Evolutionary conservation across 2,329 filamentous ascomycete genomes (phyloP).

Genomic region (Raffaelea ambrosiae): DNA sequence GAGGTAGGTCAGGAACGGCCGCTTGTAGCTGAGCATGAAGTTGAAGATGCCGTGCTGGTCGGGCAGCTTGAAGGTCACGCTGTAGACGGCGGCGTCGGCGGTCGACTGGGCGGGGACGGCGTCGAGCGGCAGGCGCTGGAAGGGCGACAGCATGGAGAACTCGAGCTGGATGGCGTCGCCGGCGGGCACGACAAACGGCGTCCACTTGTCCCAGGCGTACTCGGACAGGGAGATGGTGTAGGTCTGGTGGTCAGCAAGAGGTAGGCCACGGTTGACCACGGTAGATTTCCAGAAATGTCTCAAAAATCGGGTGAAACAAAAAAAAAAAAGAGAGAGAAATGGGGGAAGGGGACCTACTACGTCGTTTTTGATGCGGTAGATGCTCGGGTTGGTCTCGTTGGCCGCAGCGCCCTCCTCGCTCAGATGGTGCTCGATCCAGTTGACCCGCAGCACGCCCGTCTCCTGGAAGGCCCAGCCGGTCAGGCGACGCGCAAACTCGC

Average conservation of each 20-base stretch:
- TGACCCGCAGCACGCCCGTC: constrained; percentile 78
- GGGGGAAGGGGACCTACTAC: constrained; percentile 57
- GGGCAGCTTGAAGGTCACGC: constrained; percentile 68
- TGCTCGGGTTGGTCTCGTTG: constrained; percentile 66
- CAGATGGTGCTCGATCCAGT: constrained; percentile 70
- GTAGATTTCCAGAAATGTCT: too few species aligned
- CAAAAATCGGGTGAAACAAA: not conserved
- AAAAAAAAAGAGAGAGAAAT: not conserved
- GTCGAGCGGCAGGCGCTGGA: constrained; percentile 73
- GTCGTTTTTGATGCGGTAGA: constrained; percentile 95
- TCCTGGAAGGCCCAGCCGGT: constrained; percentile 98
- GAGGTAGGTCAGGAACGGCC: constrained; percentile 78
- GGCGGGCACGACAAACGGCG: constrained; percentile 61
- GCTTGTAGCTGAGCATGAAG: constrained; percentile 95
- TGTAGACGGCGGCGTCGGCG: constrained; percentile 63
- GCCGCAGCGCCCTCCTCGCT: constrained; percentile 42
- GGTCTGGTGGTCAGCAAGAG: constrained; percentile 40
- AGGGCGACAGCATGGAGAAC: constrained; percentile 97
- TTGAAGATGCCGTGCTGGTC: constrained; percentile 99
- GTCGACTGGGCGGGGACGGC: constrained; percentile 44
- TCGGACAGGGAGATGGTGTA: constrained; percentile 87
- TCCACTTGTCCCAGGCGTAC: constrained; percentile 65
- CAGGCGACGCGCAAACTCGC: constrained; percentile 74
- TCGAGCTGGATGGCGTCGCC: constrained; percentile 82
- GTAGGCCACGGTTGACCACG: too few species aligned